Conservation (phyloP, 2,329 filamentous ascomycete genomes). For the Cytospora piceae region DNA sequence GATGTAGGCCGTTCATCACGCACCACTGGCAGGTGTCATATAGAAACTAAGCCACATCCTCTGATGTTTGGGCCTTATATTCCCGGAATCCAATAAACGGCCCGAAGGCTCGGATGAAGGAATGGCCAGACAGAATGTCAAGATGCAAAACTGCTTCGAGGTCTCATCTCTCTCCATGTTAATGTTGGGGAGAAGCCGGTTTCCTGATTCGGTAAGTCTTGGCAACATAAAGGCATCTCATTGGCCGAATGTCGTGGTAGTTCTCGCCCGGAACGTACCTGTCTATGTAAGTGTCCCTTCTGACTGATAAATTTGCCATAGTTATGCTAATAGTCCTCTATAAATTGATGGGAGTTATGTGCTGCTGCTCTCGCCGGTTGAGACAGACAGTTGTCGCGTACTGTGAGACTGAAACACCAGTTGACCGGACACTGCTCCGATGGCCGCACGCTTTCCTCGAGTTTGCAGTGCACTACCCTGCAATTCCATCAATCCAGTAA, state of each 20-base stretch:
- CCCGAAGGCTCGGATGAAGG: no score
- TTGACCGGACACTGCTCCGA: not conserved
- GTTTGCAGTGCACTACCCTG: not conserved
- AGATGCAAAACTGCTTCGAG: no score
- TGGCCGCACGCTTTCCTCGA: not conserved
- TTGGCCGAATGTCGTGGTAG: not conserved
- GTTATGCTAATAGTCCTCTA: not conserved
- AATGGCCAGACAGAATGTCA: no score
- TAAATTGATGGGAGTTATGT: not conserved
- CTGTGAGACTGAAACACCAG: not conserved
- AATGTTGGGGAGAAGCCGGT: not conserved
- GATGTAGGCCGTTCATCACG: not conserved
- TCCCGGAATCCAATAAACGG: not conserved
- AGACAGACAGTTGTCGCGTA: not conserved
- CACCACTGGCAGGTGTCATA: not conserved
- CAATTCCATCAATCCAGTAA: not conserved
- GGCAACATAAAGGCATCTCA: not conserved
- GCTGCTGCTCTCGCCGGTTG: not conserved
- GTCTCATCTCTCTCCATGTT: no score
- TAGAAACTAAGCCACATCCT: not conserved
- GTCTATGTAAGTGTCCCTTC: not conserved
- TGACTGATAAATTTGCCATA: not conserved
- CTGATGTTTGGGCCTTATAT: not conserved
- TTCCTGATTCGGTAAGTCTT: slow-evolving; percentile 1
- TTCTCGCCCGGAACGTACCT: not conserved